Evolutionary conservation across 306 rosid species (phyloP).

Genomic region (Inga oerstediana): DNA sequence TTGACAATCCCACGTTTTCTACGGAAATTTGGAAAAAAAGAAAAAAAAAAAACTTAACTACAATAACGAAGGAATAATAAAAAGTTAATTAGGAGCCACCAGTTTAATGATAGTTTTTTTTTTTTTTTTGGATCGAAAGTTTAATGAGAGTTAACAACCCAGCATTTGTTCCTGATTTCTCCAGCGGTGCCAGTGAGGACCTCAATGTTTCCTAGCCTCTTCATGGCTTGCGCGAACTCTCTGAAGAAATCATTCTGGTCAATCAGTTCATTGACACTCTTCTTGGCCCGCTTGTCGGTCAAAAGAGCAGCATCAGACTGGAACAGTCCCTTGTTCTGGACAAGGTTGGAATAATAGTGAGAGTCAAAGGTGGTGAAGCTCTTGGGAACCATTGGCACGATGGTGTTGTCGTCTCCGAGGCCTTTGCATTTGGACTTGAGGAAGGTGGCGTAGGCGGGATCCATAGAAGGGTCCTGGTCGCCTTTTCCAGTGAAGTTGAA

Average conservation of each 20-base stretch:
- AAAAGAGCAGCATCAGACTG: slow-evolving; percentile 66
- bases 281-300: slow-evolving; percentile 21
- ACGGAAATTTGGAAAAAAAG: no score
- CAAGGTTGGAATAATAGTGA: slow-evolving; percentile 44
- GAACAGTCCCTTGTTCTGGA: slow-evolving; percentile 48
- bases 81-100: neutral
- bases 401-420: slow-evolving; percentile 35
- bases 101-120: no score
- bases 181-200: slow-evolving; percentile 46
- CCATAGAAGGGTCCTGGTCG: slow-evolving; percentile 62
- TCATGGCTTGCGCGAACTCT: slow-evolving; percentile 50
- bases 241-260: slow-evolving; percentile 38
- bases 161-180: slow-evolving; percentile 69
- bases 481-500: slow-evolving; percentile 67
- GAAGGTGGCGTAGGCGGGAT: slow-evolving; percentile 37
- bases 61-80: neutral
- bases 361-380: slow-evolving; percentile 41
- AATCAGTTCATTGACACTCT: slow-evolving; percentile 28
- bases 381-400: slow-evolving; percentile 49
- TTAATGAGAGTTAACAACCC: slow-evolving; percentile 1
- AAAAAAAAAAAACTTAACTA: no score
- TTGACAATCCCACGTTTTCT: no score
- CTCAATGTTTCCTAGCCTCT: slow-evolving; percentile 59
- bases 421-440: slow-evolving; percentile 41
- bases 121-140: no score